These are phyloP conservation scores for Magnusiomyces clavatus DNA, from an alignment of 1,139 yeast genomes.

Conservation along the genomic window DNA sequence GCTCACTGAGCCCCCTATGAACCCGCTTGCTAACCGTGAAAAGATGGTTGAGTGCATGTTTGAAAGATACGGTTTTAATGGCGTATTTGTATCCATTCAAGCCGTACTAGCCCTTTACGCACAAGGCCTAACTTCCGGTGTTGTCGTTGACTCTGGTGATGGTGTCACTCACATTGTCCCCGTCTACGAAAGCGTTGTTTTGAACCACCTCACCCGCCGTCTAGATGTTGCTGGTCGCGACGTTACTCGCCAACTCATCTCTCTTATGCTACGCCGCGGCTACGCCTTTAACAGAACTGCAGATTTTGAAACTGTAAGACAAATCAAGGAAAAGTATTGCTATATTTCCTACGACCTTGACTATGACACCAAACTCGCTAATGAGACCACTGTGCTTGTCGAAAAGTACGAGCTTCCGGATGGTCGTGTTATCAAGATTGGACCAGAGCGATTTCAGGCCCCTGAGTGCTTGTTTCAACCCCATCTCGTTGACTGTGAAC, in stretches of 20 bases:
- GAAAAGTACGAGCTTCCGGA: slow-evolving; percentile 92
- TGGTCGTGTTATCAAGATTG: slow-evolving; percentile 88
- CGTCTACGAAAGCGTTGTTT: slow-evolving; percentile 91
- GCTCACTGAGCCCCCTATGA: slow-evolving; percentile 96
- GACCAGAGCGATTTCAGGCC: slow-evolving; percentile 95
- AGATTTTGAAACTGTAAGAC: slow-evolving; percentile 96
- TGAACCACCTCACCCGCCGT: slow-evolving; percentile 86
- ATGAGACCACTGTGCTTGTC: slow-evolving; percentile 89
- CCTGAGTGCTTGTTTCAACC: slow-evolving; percentile 99
- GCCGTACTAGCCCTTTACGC: slow-evolving; percentile 96
- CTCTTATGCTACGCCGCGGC: slow-evolving; percentile 84
- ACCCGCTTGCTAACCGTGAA: slow-evolving; percentile 88
- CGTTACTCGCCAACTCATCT: slow-evolving; percentile 89
- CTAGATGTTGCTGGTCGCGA: slow-evolving; percentile 98
- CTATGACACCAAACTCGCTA: slow-evolving; percentile 77
- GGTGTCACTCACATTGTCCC: slow-evolving; percentile 98
- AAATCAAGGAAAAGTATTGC: slow-evolving; percentile 91
- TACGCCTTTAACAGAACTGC: slow-evolving; percentile 98
- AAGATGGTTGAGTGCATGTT: slow-evolving; percentile 96
- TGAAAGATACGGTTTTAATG: slow-evolving; percentile 90
- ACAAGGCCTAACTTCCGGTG: slow-evolving; percentile 94
- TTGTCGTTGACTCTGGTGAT: slow-evolving; percentile 94
- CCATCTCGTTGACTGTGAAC: slow-evolving; percentile 91
- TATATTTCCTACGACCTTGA: slow-evolving; percentile 92
- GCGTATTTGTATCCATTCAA: slow-evolving; percentile 96